Base-by-base conservation (phyloP, 306 rosid species). In the Lathyrus aphaca region DNA sequence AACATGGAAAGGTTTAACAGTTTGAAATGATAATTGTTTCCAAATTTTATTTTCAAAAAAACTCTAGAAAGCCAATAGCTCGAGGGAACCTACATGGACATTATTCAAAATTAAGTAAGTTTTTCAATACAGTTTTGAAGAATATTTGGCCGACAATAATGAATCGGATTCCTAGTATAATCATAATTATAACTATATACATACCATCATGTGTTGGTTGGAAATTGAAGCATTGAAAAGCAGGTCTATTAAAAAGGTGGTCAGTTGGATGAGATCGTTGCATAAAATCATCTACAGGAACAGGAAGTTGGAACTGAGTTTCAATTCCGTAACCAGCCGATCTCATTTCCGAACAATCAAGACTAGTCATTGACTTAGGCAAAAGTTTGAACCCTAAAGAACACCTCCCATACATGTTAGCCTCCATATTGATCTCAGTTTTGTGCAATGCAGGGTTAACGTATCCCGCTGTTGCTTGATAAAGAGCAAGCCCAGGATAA, bases 381-480 rank as follows among this genome's bases (percentile, higher is more conserved):
- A 87, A 84, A 29, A 94, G 95, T 72, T 89, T 94, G 77, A 94
- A 91, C 55, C 91, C 81, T 73, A 91, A 77, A 48, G 99, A 94
- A 64, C 95, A 91, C 27, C 92, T 79, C 30, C 96, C 99, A 69
- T 82, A 80, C 80, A 94, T 78, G 81, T 86, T 89, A 66, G 86
- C 84, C 76, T 89, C 95, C 68, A 86, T 82, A 75, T 83, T 84
- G 51, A 84, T 73, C 54, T 91, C 99, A 21, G 86, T 83, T 86
- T 89, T 88, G 78, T 77, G 92, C 71, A 86, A 64, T 39, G 99
- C 97, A 38, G 97, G 97, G 84, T 78, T 86, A 80, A 94, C 90
- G 83, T 87, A 94, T 42, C 99, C 99, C 39, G 99, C 99, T 18
- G 99, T 91, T 62, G 96, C 99, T 64, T 91, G 99, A 86, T 91